Base-by-base conservation (phyloP, 306 rosid genomes). In the Vachellia collinsii region DNA sequence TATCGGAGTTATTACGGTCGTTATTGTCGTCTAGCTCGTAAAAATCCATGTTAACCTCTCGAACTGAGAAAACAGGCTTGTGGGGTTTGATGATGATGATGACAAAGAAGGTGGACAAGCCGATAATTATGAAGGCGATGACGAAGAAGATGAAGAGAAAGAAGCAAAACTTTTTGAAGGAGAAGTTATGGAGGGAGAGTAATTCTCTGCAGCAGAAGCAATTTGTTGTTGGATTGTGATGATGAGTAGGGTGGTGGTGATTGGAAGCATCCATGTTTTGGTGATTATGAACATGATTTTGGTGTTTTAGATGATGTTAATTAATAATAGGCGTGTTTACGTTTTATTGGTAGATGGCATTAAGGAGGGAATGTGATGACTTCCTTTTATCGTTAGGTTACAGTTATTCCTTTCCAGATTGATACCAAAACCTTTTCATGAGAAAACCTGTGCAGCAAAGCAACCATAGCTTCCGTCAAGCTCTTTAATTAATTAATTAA, bases 361-460 rank as follows among this genome's bases (percentile, higher is more conserved):
- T 29, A 64, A 76, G 54, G 74, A 54, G 42, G 79, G 83, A 84
- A 88, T 88, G 25, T 79, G 85, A 80, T 88, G 63, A 85, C 87
- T 85, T 85, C 61, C 87, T 88, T 88, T 61, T 23, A 70, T 20
- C 38, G 47, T 20, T 70, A 13, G 53, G n/a, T 11, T 9, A 41
- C 73, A 41, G 36, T 68, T 68, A 68, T 68, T 68, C 73, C 73
- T 68, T 68, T 44, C n/a, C 12, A 44, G n/a, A 22, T 70, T 44
- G 54, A 70, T 70, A 23, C 74, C 56, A 70, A 68, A 70, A 70
- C 74, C 38, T 70, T 69, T 70, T 14, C 9, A 12, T 12, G 16
- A 64, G 76, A 50, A 14, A 86, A 81, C 80, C 56, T 77, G 41
- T 37, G 17, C 42, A 29, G 43, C 63, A 84, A 84, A 78, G 78